These are phyloP conservation scores for Rhodotorula sp. DNA, from an alignment of 1,284 basidiomycete species.

Conservation along the genomic window DNA sequence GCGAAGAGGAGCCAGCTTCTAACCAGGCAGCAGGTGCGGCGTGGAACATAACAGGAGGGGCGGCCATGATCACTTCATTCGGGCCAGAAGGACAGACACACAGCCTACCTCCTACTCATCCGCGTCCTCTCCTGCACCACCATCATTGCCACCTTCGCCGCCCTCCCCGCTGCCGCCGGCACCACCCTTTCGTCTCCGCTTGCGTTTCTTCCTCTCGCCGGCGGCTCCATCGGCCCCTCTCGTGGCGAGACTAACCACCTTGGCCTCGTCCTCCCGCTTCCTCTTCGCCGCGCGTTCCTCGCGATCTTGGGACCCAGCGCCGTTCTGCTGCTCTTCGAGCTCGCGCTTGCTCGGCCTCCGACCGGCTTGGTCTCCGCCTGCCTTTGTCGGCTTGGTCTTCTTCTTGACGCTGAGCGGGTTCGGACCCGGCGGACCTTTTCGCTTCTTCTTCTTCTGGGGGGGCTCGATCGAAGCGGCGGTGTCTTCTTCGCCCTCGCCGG, in stretches of 20 bases:
- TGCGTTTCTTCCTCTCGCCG: slow-evolving; percentile 9
- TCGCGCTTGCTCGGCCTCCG: slow-evolving; percentile 5
- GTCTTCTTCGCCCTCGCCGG: slow-evolving; percentile 25
- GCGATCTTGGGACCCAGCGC: slow-evolving; percentile 17
- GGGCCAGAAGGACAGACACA: too few relatives aligned
- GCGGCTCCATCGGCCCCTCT: background rate
- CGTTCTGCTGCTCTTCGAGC: slow-evolving; percentile 15
- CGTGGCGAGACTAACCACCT: slow-evolving; percentile 19
- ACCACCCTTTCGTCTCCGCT: slow-evolving; percentile 5
- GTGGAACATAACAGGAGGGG: too few relatives aligned
- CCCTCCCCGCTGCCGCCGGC: background rate
- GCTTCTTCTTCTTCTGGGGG: slow-evolving; percentile 47
- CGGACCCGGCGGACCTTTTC: slow-evolving; percentile 65
- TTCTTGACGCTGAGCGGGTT: slow-evolving; percentile 94
- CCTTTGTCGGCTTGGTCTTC: slow-evolving; percentile 12
- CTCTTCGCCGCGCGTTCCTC: slow-evolving; percentile 2
- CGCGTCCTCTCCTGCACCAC: background rate
- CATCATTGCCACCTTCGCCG: background rate
- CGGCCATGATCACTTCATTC: background rate
- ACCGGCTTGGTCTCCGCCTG: background rate
- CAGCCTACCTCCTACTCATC: slow-evolving; percentile 2
- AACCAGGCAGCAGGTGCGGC: too few relatives aligned
- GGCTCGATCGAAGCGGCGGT: slow-evolving; percentile 35
- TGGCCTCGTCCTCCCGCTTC: slow-evolving; percentile 16
- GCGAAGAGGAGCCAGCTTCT: too few relatives aligned